Evolutionary conservation across 1,284 basidiomycete genomes (phyloP), one percentile per base, ranked within the genome.

Genomic region (Veloporphyrellus conicus): DNA sequence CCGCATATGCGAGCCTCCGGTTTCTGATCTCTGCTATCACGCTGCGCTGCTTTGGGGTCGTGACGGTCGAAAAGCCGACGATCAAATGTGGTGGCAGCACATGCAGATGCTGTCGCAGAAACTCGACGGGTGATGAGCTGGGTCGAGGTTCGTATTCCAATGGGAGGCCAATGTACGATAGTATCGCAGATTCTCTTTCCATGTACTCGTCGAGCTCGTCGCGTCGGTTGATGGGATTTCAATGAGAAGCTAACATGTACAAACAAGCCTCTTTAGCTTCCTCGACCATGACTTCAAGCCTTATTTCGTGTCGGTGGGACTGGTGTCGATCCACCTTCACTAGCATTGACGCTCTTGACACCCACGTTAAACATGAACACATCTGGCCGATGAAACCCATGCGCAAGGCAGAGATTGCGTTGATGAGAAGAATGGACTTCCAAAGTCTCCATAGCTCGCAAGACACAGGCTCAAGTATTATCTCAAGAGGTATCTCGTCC

Each of bases 61-160:
- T 84, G 41, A 77, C 65, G n/a, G 63, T 56, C n/a, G 81, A 79
- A 67, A 85, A 88, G 31, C 71, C 69, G 7, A 59, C 50, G 15
- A 80, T 68, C 16, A 88, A 64, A 59, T 88, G 75, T 8, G 81
- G 81, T n/a, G 87, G 87, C 6, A 90, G 75, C 41, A 81, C 66
- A 35, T 69, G 65, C 15, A 90, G 55, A 66, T 88, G 75, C 52
- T 67, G 71, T 10, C 58, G 62, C 45, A 90, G 73, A 62, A 90
- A 90, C 6, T 73, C 65, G 43, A 87, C 68, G 1, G 87, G 81
- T 9, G 74, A 68, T n/a, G 60, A 53, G 18, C 68, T 61, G n/a
- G 87, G 87, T 12, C 74, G 77, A 0, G 85, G 86, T 20, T 64
- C 59, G 57, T 84, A 81, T 51, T 76, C 71, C 1, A 60, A 50